Conservation (phyloP, 257 asterid genomes). For the Solanum sitiens region DNA sequence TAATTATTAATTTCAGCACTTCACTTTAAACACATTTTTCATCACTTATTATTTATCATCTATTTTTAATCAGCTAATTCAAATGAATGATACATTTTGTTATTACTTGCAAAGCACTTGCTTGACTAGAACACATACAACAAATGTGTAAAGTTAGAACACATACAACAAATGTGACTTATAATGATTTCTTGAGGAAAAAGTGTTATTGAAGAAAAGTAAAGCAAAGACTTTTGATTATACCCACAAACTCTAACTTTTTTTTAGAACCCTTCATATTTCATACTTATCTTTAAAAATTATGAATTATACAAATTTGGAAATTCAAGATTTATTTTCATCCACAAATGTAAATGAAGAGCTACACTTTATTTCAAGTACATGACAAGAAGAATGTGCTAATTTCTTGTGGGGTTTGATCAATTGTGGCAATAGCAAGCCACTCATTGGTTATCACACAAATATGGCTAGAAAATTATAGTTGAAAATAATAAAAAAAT, state of each 20-base stretch:
- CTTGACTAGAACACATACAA: neutral
- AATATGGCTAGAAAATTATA: slow-evolving; percentile 11
- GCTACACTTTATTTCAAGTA: neutral
- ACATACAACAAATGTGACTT: neutral
- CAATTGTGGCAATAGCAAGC: slow-evolving; percentile 22
- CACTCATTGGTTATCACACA: slow-evolving; percentile 36
- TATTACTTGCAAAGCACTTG: neutral
- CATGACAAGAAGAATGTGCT: neutral
- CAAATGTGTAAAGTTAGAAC: neutral
- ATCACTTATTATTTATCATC: neutral
- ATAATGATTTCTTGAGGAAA: neutral
- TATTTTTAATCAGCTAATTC: neutral
- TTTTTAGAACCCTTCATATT: neutral
- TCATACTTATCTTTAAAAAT: neutral
- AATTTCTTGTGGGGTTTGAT: slow-evolving; percentile 16
- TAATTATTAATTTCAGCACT: neutral
- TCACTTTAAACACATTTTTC: neutral
- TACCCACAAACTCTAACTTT: neutral
- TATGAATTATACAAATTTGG: neutral
- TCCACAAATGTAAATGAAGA: neutral
- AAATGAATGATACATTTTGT: neutral
- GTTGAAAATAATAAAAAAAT: neutral
- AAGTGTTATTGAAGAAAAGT: neutral
- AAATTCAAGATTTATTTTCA: neutral
- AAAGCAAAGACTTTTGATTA: neutral